These are phyloP conservation scores for Coix lacrymajobi DNA, from an alignment of 176 grass and related monocot genomes.

Conservation along the genomic window DNA sequence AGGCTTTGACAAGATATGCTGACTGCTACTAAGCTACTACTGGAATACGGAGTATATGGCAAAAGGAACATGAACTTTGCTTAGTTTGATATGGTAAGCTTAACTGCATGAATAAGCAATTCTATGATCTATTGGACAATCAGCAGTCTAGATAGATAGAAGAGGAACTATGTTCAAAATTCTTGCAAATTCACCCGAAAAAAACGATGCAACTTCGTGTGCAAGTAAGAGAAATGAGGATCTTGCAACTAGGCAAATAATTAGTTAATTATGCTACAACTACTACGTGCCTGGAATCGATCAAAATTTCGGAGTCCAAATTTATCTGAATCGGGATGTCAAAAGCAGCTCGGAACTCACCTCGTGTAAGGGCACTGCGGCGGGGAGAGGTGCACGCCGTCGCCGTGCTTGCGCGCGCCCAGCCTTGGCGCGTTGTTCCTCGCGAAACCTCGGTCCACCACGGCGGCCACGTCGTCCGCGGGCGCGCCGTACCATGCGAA, in stretches of 20 bases:
- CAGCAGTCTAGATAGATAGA: neutral
- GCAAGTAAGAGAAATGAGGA: neutral
- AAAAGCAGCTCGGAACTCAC: constrained; percentile 26
- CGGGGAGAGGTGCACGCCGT: constrained; percentile 73
- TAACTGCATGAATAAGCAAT: neutral
- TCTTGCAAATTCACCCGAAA: neutral
- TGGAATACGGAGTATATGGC: neutral
- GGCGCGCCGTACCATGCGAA: constrained; percentile 72
- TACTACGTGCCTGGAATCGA: neutral
- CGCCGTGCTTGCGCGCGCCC: constrained; percentile 38
- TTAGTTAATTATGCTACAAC: neutral
- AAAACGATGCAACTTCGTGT: neutral
- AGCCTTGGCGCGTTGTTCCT: constrained; percentile 27
- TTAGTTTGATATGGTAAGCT: neutral
- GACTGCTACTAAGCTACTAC: neutral
- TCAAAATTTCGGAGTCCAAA: neutral
- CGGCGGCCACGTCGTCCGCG: constrained; percentile 34
- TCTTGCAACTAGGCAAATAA: neutral
- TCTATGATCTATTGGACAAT: neutral
- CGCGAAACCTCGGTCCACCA: constrained; percentile 43
- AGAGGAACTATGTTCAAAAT: neutral
- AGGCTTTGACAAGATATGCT: neutral
- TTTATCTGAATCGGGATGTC: neutral
- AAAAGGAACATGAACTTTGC: neutral
- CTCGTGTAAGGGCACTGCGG: constrained; percentile 51